These are phyloP conservation scores for Fragilariopsis cylindrus DNA, from an alignment of 108 stramenopile genomes.

Conservation along the genomic window DNA sequence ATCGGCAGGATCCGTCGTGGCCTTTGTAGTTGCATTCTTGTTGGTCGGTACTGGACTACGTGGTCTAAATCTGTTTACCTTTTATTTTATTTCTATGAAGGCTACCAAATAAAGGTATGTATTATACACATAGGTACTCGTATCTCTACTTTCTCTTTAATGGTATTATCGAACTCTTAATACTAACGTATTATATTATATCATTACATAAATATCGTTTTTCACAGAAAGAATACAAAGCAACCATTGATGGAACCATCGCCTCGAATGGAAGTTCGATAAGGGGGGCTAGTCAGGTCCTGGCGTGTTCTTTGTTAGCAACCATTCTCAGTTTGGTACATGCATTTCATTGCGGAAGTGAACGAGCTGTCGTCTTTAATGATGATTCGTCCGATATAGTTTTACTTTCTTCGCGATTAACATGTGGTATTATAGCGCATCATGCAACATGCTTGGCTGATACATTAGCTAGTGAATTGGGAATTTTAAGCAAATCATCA, in stretches of 20 bases:
- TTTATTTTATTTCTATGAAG: conserved; percentile 74
- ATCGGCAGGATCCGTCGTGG: conserved; percentile 56
- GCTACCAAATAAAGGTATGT: conserved; percentile 70
- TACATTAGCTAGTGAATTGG: conserved; percentile 83
- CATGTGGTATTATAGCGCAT: conserved; percentile 73
- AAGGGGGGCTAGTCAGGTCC: conserved; percentile 69
- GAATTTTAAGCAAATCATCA: conserved; percentile 53
- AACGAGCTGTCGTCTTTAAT: conserved; percentile 48
- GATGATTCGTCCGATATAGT: not conserved
- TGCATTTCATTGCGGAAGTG: conserved; percentile 52
- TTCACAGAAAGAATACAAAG: conserved; percentile 39
- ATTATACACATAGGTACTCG: not conserved
- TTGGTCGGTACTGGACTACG: conserved; percentile 57
- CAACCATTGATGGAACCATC: conserved; percentile 44
- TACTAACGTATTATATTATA: not conserved
- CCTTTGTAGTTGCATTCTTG: conserved; percentile 72
- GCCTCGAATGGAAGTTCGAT: conserved; percentile 41
- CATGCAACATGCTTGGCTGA: conserved; percentile 83
- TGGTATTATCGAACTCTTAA: not conserved
- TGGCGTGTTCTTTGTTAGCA: conserved; percentile 68
- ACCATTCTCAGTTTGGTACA: conserved; percentile 56
- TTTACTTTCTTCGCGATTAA: conserved; percentile 41
- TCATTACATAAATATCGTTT: not conserved
- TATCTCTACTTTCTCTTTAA: not conserved
- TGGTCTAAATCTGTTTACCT: conserved; percentile 70